These are phyloP conservation scores for Solanum verrucosum DNA, from an alignment of 257 asterid species.

Conservation along the genomic window DNA sequence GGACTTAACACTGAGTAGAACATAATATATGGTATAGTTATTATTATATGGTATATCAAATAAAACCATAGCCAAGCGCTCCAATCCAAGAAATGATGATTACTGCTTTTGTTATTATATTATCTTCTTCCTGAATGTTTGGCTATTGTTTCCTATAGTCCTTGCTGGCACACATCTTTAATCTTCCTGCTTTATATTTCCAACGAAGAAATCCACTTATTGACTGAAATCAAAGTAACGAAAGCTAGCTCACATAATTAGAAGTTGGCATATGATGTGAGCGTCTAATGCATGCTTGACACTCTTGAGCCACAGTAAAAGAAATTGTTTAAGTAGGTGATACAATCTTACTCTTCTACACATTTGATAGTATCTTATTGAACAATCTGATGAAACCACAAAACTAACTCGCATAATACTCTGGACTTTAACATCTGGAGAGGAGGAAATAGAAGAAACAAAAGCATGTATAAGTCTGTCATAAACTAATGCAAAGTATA, in stretches of 20 bases:
- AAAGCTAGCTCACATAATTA: neutral
- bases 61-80: conserved; percentile 80
- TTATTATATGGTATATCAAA: conserved; percentile 71
- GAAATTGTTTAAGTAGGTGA: neutral
- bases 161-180: neutral
- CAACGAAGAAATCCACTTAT: neutral
- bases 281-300: neutral
- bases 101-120: neutral
- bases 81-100: conserved; percentile 60
- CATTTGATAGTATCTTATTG: neutral
- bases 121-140: neutral
- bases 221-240: neutral
- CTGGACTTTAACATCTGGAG: neutral
- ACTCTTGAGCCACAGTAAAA: neutral
- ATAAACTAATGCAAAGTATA: conserved; percentile 1
- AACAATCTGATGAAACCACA: neutral
- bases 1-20: neutral
- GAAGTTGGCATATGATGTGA: neutral
- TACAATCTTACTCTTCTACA: neutral
- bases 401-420: neutral
- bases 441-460: neutral
- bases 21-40: neutral
- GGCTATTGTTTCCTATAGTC: neutral
- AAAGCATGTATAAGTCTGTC: neutral
- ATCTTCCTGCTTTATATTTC: neutral